A percentile compares a stretch with the other conserved stretches of the same genome.
phyloP scores from a whole-genome alignment of 768 basidiomycete genomes.

The Mycena crocata region DNA sequence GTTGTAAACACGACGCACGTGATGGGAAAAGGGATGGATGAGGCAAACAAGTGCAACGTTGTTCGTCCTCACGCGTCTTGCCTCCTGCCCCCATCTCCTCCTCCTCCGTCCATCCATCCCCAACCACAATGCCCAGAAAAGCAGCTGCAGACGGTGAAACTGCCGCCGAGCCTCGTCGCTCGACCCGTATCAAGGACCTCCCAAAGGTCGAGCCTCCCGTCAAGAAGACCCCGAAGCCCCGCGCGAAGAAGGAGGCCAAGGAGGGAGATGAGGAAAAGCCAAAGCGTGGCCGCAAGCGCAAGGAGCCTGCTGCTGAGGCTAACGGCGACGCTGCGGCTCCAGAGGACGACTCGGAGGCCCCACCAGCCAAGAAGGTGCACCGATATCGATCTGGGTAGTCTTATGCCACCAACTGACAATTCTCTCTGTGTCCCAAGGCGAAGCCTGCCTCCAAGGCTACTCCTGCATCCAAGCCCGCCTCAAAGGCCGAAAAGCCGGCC shows the following conservation, averaged over 20 bases:
- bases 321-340: constrained; percentile 45
- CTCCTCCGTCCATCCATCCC: constrained; percentile 15
- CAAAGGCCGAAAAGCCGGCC: constrained; percentile 55
- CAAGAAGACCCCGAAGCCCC: constrained; percentile 77
- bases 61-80: constrained; percentile 27
- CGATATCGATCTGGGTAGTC: constrained; percentile 5
- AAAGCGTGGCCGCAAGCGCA: constrained; percentile 59
- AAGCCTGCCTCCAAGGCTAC: constrained; percentile 50
- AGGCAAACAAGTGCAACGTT: constrained; percentile 17
- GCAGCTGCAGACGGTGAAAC: constrained; percentile 59
- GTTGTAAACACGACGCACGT: constrained; percentile 30
- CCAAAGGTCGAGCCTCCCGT: constrained; percentile 63
- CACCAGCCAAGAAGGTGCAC: constrained; percentile 74
- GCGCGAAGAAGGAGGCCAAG: constrained; percentile 60
- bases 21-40: constrained; percentile 25
- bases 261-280: constrained; percentile 65
- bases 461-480: constrained; percentile 56
- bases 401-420: no score
- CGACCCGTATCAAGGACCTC: constrained; percentile 78
- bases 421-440: no score
- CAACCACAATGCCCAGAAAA: constrained; percentile 75
- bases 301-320: constrained; percentile 43
- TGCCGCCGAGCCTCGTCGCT: constrained; percentile 72
- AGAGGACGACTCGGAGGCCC: constrained; percentile 53
- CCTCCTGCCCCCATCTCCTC: constrained; percentile 18